Evolutionary conservation across 306 rosid genomes (phyloP).

Genomic region (Calophaca sinica): DNA sequence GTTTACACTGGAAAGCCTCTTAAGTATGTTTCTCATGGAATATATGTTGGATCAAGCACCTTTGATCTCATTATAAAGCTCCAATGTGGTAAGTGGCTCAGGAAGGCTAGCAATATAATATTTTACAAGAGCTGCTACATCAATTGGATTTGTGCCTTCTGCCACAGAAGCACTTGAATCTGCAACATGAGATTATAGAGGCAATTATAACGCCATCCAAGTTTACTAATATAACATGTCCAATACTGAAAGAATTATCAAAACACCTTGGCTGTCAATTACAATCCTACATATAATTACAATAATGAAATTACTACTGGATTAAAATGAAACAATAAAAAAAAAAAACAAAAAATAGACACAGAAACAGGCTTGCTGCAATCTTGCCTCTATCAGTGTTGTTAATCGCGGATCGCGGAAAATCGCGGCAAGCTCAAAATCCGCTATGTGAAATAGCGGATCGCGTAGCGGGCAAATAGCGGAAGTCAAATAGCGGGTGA

Average conservation of each 20-base stretch:
- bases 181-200: slow-evolving; percentile 46
- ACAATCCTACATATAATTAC: slow-evolving; percentile 67
- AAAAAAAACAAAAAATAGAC: not conserved
- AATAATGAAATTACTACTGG: slow-evolving; percentile 27
- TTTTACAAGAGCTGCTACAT: slow-evolving; percentile 86
- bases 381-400: too few species aligned
- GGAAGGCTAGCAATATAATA: slow-evolving; percentile 96
- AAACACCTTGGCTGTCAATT: slow-evolving; percentile 80
- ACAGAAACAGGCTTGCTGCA: slow-evolving; percentile 66
- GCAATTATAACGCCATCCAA: slow-evolving; percentile 29
- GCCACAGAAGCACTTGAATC: slow-evolving; percentile 79
- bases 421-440: too few species aligned
- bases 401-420: too few species aligned
- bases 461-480: too few species aligned
- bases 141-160: slow-evolving; percentile 80
- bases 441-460: too few species aligned
- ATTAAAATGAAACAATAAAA: slow-evolving; percentile 25
- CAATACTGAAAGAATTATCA: slow-evolving; percentile 30
- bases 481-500: too few species aligned
- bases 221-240: slow-evolving; percentile 40
- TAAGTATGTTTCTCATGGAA: slow-evolving; percentile 77
- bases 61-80: slow-evolving; percentile 79
- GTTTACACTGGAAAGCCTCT: slow-evolving; percentile 84
- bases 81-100: slow-evolving; percentile 84
- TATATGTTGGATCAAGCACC: slow-evolving; percentile 75